phyloP scores from a whole-genome alignment of 2,329 filamentous ascomycete genomes.

The Tolypocladium sp. region DNA sequence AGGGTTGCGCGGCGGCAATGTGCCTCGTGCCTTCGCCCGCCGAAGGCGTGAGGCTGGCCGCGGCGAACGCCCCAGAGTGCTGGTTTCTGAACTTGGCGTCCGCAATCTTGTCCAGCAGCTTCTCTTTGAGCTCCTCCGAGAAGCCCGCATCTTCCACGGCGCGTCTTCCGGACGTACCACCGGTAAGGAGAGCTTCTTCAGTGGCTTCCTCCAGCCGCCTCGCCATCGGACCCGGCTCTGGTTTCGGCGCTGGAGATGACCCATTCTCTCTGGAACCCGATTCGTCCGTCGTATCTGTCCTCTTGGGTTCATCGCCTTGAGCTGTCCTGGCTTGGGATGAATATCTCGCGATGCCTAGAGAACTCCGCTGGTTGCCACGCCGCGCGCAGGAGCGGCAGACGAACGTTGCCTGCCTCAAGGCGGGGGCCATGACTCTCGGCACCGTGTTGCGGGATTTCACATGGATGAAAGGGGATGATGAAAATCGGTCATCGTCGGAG shows the following conservation, averaged over 20 bases:
- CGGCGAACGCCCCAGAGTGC: slow-evolving; percentile 36
- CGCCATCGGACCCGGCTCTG: slow-evolving; percentile 37
- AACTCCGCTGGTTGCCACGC: background rate
- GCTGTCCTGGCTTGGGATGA: background rate
- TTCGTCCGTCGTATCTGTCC: background rate
- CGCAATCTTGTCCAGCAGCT: slow-evolving; percentile 46
- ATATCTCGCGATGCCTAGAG: background rate
- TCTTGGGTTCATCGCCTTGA: background rate
- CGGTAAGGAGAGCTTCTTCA: slow-evolving; percentile 50
- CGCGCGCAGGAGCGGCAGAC: background rate
- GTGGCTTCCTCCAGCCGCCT: slow-evolving; percentile 53
- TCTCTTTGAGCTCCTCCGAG: slow-evolving; percentile 51
- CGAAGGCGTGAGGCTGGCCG: slow-evolving; percentile 40
- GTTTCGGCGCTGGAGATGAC: background rate
- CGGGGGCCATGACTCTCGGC: background rate
- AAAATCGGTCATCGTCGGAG: background rate
- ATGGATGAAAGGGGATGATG: background rate
- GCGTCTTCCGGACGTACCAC: slow-evolving; percentile 48
- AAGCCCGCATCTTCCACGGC: slow-evolving; percentile 56
- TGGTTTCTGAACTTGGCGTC: slow-evolving; percentile 45
- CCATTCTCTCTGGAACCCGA: background rate
- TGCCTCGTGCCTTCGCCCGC: slow-evolving; percentile 61
- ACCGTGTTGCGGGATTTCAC: background rate
- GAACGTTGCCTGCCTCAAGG: background rate
- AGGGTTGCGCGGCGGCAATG: slow-evolving; percentile 58